Conservation (phyloP, 148 eudicot species). For the Selenicereus undatus region DNA sequence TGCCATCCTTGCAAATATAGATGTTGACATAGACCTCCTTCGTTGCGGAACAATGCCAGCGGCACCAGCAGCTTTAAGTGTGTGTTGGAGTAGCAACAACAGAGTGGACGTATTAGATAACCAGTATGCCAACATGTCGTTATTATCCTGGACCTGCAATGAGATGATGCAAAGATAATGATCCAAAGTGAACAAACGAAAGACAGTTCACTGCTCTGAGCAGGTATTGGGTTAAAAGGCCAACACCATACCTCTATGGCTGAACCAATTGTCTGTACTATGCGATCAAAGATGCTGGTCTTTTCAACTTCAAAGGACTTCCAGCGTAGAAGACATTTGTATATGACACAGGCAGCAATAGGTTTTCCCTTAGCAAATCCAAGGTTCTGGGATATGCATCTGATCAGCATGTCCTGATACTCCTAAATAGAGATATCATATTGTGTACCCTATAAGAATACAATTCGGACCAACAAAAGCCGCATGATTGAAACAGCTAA, state of each 20-base stretch:
- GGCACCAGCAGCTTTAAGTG: conserved; percentile 93
- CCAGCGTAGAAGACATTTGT: conserved; percentile 97
- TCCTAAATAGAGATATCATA: conserved; percentile 46
- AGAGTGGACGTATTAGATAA: conserved; percentile 81
- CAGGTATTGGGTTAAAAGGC: not conserved
- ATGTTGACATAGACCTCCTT: conserved; percentile 78
- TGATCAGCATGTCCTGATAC: conserved; percentile 84
- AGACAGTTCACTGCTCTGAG: not conserved
- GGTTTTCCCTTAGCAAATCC: conserved; percentile 94
- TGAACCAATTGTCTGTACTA: conserved; percentile 81
- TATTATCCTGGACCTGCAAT: conserved; percentile 78
- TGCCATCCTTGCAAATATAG: conserved; percentile 95
- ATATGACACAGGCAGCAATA: conserved; percentile 83
- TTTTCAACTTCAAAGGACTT: conserved; percentile 96
- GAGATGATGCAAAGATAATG: conserved; percentile 17
- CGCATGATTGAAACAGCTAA: not conserved
- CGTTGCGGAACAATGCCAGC: conserved; percentile 89
- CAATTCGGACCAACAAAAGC: not conserved
- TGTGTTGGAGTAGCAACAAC: conserved; percentile 90
- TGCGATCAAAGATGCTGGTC: conserved; percentile 84
- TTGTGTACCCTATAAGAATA: not conserved
- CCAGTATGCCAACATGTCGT: conserved; percentile 87
- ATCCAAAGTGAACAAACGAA: conserved; percentile 4
- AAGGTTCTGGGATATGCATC: conserved; percentile 84
- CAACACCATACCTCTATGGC: conserved; percentile 68